Percentiles rank a stretch among this genome's conserved stretches.
phyloP scores from a whole-genome alignment of 148 eudicot genomes.

The Amaranthus palmeri region DNA sequence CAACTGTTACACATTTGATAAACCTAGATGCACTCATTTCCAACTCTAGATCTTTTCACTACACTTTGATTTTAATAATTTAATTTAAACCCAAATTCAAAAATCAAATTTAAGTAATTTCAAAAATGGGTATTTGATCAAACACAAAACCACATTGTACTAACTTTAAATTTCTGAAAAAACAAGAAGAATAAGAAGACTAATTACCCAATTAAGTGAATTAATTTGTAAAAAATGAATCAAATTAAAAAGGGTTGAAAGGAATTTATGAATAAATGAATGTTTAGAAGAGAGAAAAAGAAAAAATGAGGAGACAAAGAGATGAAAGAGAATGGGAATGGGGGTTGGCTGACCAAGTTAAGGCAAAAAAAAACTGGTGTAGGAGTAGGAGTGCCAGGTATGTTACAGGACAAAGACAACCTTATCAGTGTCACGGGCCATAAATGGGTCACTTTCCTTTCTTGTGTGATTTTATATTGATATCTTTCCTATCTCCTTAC shows the following conservation, averaged over 20 bases:
- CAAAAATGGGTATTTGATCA: conserved; percentile 14
- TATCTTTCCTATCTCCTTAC: too few relatives aligned
- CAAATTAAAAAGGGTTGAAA: not conserved
- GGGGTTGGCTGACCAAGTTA: too few relatives aligned
- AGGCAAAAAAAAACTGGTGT: too few relatives aligned
- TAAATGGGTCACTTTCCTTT: conserved; percentile 13
- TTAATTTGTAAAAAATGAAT: not conserved
- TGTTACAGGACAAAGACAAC: not conserved
- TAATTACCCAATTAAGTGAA: conserved; percentile 6
- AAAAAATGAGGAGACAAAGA: not conserved
- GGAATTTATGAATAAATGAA: not conserved
- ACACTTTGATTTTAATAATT: not conserved
- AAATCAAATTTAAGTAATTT: conserved; percentile 2
- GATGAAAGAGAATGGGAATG: too few relatives aligned
- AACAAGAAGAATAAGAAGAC: conserved; percentile 7
- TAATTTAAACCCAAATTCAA: not conserved
- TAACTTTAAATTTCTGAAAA: not conserved
- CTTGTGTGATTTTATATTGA: too few relatives aligned
- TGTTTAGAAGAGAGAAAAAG: not conserved
- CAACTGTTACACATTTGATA: conserved; percentile 40
- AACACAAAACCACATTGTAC: conserved; percentile 12
- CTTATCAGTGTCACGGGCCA: conserved; percentile 16
- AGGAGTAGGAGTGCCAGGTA: conserved; percentile 1
- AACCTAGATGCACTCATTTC: conserved; percentile 38
- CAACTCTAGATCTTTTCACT: not conserved